Conservation (phyloP, 2,329 filamentous ascomycete genomes). For the Trichoderma koningii region DNA sequence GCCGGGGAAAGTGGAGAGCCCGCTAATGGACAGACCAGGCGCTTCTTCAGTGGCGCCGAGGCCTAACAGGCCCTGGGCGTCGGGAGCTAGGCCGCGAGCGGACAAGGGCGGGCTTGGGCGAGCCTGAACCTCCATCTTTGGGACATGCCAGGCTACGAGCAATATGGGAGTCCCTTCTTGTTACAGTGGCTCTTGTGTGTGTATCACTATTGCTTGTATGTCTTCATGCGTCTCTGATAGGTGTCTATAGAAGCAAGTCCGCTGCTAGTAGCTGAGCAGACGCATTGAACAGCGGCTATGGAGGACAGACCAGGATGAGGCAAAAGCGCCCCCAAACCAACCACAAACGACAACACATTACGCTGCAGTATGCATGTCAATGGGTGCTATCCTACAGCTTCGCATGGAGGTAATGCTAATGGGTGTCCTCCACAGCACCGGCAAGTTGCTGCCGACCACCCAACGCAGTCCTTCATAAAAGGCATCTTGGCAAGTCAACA, state of each 20-base stretch:
- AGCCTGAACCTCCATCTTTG: background rate
- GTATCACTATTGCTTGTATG: background rate
- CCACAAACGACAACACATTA: background rate
- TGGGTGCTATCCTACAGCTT: background rate
- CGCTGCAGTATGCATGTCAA: background rate
- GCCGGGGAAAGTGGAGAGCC: constrained; percentile 23
- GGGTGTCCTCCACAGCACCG: background rate
- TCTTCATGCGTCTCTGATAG: too few relatives aligned
- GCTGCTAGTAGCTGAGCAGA: background rate
- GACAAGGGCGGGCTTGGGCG: constrained; percentile 2
- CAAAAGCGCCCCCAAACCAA: constrained; percentile 6
- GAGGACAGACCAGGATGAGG: background rate
- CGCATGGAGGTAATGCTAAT: too few relatives aligned
- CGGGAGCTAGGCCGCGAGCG: constrained; percentile 15
- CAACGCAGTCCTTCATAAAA: background rate
- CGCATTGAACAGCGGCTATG: background rate
- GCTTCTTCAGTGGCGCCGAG: constrained; percentile 19
- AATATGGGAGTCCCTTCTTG: background rate
- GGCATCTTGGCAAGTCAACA: background rate
- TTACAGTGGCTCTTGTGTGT: background rate
- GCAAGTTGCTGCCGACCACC: constrained; percentile 26
- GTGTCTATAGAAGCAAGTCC: too few relatives aligned
- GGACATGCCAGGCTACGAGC: background rate
- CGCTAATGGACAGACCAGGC: background rate
- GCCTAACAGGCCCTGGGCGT: constrained; percentile 7